These are phyloP conservation scores for Cicer judaicum DNA, from an alignment of 306 rosid genomes.

Conservation along the genomic window DNA sequence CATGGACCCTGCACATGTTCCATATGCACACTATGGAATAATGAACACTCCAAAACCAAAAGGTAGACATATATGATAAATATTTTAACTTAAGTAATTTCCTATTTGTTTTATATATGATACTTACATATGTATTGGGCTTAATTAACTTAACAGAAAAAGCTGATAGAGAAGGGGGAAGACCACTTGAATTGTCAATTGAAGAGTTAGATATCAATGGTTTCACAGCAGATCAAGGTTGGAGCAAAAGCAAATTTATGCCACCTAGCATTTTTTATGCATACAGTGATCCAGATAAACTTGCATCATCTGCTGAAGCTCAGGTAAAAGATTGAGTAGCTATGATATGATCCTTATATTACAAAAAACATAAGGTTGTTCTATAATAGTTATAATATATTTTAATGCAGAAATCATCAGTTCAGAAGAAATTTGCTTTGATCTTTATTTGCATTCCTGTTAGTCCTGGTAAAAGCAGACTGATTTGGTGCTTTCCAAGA, in stretches of 20 bases:
- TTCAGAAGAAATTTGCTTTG: conserved; percentile 48
- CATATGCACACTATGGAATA: conserved; percentile 81
- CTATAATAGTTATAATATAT: neutral
- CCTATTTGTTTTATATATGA: conserved; percentile 24
- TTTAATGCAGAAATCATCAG: conserved; percentile 58
- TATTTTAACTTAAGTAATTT: conserved; percentile 21
- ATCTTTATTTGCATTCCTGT: conserved; percentile 82
- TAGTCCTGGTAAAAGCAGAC: conserved; percentile 94
- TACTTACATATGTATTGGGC: conserved; percentile 30
- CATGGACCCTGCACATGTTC: conserved; percentile 92
- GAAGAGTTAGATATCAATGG: conserved; percentile 66
- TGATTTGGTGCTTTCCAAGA: conserved; percentile 89
- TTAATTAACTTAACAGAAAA: conserved; percentile 55
- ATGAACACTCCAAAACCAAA: conserved; percentile 58
- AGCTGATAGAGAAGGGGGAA: conserved; percentile 95
- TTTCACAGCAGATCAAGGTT: conserved; percentile 60
- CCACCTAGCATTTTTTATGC: conserved; percentile 76
- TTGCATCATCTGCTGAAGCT: conserved; percentile 55
- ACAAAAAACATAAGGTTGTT: neutral
- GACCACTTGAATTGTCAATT: conserved; percentile 69
- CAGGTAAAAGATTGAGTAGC: conserved; percentile 51
- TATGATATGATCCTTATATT: conserved; percentile 1
- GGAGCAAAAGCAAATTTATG: conserved; percentile 59
- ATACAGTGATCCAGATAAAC: conserved; percentile 50
- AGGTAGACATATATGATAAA: conserved; percentile 54